Evolutionary conservation across 306 rosid species (phyloP).

Genomic region (Trifolium dubium): DNA sequence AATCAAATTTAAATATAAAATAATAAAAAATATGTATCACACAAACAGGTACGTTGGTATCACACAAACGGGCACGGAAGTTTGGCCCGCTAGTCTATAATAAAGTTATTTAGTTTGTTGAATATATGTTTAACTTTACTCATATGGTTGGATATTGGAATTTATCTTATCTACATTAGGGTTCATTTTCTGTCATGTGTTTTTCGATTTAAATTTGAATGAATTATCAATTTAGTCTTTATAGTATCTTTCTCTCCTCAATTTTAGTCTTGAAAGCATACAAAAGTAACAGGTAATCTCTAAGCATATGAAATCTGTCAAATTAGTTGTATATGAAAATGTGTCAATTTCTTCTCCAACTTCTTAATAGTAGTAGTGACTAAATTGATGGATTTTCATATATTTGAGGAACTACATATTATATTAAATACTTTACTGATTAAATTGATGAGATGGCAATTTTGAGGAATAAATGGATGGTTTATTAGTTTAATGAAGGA

Average conservation of each 20-base stretch:
- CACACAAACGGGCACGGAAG: no score
- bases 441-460: not conserved
- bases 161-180: not conserved
- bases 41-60: no score
- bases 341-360: not conserved
- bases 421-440: not conserved
- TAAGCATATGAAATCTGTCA: not conserved
- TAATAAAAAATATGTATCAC: no score
- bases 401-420: not conserved
- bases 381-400: not conserved
- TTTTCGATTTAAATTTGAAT: not conserved
- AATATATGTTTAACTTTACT: slow-evolving; percentile 6
- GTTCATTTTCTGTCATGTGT: slow-evolving; percentile 14
- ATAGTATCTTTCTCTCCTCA: not conserved
- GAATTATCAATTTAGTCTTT: not conserved
- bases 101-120: no score
- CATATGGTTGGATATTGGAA: not conserved
- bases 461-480: not conserved
- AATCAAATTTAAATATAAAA: no score
- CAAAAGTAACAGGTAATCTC: not conserved
- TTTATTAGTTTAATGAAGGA: not conserved
- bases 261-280: not conserved
- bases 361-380: not conserved
- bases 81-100: no score
- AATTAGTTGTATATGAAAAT: not conserved